phyloP scores from a whole-genome alignment of 371 early-diverging fungal species.

The Mortierella polycephala region DNA sequence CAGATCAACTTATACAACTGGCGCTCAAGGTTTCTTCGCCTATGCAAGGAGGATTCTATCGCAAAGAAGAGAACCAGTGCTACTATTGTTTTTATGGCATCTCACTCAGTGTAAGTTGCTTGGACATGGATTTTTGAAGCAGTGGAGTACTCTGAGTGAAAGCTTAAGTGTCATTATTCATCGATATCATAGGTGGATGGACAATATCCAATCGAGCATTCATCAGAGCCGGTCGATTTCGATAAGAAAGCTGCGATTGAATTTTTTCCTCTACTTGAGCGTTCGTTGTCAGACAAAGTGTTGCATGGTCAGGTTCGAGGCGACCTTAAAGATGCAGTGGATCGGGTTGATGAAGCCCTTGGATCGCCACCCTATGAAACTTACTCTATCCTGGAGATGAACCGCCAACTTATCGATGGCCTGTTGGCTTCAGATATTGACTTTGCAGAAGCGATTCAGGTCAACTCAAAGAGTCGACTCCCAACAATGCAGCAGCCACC shows the following conservation, averaged over 20 bases:
- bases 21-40: slow-evolving; percentile 46
- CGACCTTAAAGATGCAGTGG: slow-evolving; percentile 69
- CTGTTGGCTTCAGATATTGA: slow-evolving; percentile 55
- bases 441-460: slow-evolving; percentile 39
- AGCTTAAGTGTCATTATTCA: not conserved
- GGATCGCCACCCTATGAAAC: slow-evolving; percentile 63
- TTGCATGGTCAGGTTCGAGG: slow-evolving; percentile 58
- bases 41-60: slow-evolving; percentile 48
- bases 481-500: slow-evolving; percentile 51
- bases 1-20: slow-evolving; percentile 43
- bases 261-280: slow-evolving; percentile 60
- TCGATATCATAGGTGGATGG: slow-evolving; percentile 58
- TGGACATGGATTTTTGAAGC: not conserved
- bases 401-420: slow-evolving; percentile 54
- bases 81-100: slow-evolving; percentile 77
- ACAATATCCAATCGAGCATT: slow-evolving; percentile 66
- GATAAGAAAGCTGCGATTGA: slow-evolving; percentile 66
- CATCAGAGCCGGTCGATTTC: slow-evolving; percentile 58
- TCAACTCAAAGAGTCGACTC: slow-evolving; percentile 16
- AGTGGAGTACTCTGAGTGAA: not conserved
- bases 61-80: slow-evolving; percentile 68
- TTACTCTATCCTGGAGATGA: slow-evolving; percentile 44
- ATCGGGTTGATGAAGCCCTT: slow-evolving; percentile 64
- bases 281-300: slow-evolving; percentile 56
- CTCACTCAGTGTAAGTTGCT: slow-evolving; percentile 60